phyloP scores from a whole-genome alignment of 1,284 basidiomycete species.

The Microbotryum silenes-acaulis region DNA sequence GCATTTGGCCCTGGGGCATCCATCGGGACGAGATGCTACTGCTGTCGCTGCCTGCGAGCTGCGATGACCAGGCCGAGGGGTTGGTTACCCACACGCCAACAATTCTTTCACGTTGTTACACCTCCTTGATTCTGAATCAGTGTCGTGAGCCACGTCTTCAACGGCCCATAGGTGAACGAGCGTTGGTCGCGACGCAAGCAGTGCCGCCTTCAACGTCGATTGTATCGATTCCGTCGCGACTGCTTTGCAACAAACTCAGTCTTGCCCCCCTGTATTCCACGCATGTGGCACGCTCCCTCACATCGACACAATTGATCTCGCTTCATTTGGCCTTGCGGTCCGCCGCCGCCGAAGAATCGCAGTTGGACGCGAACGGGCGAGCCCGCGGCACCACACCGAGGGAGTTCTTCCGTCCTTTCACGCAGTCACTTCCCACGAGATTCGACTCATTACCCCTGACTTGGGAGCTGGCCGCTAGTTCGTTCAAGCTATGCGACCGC shows the following conservation, averaged over 20 bases:
- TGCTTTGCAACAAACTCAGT: slow-evolving; percentile 7
- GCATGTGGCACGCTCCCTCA: slow-evolving; percentile 4
- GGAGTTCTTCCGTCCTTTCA: neutral
- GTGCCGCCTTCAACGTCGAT: no score
- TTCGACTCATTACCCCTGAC: neutral
- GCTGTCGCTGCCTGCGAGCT: no score
- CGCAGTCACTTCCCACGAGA: neutral
- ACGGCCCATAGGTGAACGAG: no score
- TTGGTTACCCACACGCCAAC: no score
- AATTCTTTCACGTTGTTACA: no score
- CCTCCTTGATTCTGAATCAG: no score
- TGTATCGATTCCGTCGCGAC: neutral
- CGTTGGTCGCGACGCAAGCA: no score
- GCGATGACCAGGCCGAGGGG: no score
- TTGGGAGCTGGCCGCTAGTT: neutral
- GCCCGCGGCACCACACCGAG: neutral
- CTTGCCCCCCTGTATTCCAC: slow-evolving; percentile 8
- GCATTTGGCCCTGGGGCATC: no score
- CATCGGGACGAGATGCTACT: no score
- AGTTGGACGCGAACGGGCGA: neutral
- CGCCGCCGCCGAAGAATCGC: slow-evolving; percentile 4
- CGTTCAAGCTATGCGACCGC: neutral
- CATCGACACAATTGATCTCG: slow-evolving; percentile 24
- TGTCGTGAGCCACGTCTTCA: no score
- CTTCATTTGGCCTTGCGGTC: slow-evolving; percentile 29